Base-by-base conservation (phyloP, 768 basidiomycete genomes). In the Clitopilus passeckerianus region DNA sequence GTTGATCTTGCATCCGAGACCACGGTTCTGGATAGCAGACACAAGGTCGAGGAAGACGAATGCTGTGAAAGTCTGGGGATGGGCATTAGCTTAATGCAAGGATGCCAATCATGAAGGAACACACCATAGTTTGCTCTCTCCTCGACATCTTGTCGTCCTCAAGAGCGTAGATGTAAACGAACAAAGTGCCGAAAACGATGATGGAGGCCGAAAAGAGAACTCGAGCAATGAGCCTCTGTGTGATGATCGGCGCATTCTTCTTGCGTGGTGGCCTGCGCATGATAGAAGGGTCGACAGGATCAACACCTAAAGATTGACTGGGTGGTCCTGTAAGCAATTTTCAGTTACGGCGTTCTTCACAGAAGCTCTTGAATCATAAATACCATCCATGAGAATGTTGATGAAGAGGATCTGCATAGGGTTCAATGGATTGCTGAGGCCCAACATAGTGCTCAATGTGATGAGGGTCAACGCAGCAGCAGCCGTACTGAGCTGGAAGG, bases 321-420 rank as follows among this genome's bases (percentile, higher is more conserved):
- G 95, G 95, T 9, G 95, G 95, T 8, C 93, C 92, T 94, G 33
- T 68, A 44, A 59, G 63, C 16, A 18, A 53, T 8, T 60, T 58
- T 61, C 20, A 63, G n/a, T 41, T 41, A 3, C 37, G 37, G 37
- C 23, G 41, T 57, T 30, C 27, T n/a, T n/a, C n/a, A n/a, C n/a
- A n/a, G n/a, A n/a, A n/a, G 30, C 22, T 53, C 55, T 50, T 50
- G 54, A 63, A n/a, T 52, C 20, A 35, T 5, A 55, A 10, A 34
- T 41, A 89, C 94, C 95, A 64, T 98, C 96, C 95, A 98, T 98
- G 53, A 98, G 83, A 69, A 98, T 97, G 74, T 98, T 98, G 68
- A 98, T 98, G 70, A 97, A 98, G n/a, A 98, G 75, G 66, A 98
- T 98, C 72, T 98, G 95, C 95, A 98, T 98, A 3, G 95, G 89